A percentile compares a stretch with the other conserved stretches of the same genome.
These are phyloP conservation scores for Mrakia frigida DNA, from an alignment of 768 basidiomycete species.

Conservation along the genomic window DNA sequence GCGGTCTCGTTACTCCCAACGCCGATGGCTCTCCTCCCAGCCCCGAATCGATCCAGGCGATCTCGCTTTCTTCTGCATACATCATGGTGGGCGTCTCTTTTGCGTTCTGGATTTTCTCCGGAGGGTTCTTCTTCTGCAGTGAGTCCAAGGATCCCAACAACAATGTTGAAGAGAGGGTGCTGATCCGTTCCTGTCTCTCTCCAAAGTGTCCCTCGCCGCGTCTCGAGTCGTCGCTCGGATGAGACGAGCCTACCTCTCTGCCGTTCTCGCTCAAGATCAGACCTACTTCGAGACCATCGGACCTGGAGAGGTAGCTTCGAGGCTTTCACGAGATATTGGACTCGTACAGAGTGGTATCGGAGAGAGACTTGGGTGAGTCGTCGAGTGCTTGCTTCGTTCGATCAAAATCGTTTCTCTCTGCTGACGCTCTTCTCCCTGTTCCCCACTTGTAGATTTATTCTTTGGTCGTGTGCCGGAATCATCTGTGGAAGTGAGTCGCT, in stretches of 20 bases:
- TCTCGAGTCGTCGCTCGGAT: constrained; percentile 19
- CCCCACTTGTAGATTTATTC: not conserved
- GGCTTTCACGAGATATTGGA: constrained; percentile 27
- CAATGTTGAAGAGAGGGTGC: too few relatives aligned
- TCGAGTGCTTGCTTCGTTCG: too few relatives aligned
- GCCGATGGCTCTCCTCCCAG: not conserved
- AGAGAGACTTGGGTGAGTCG: constrained; percentile 28
- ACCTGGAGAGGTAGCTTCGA: constrained; percentile 32
- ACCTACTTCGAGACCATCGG: constrained; percentile 33
- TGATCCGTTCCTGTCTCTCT: not conserved
- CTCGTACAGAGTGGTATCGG: constrained; percentile 31
- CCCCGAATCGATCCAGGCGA: not conserved
- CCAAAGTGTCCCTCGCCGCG: constrained; percentile 18
- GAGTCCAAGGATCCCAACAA: too few relatives aligned
- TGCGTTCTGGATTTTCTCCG: constrained; percentile 8
- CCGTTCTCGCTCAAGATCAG: constrained; percentile 30
- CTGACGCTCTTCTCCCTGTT: too few relatives aligned
- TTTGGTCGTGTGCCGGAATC: constrained; percentile 21
- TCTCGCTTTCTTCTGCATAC: not conserved
- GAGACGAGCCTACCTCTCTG: constrained; percentile 32
- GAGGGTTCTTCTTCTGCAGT: constrained; percentile 24
- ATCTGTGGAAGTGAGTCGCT: constrained; percentile 6
- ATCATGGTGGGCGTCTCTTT: constrained; percentile 15
- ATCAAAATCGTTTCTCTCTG: too few relatives aligned
- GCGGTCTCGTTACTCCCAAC: constrained; percentile 10